Evolutionary conservation across 768 basidiomycete species (phyloP).

Genomic region (Pisolithus albus): DNA sequence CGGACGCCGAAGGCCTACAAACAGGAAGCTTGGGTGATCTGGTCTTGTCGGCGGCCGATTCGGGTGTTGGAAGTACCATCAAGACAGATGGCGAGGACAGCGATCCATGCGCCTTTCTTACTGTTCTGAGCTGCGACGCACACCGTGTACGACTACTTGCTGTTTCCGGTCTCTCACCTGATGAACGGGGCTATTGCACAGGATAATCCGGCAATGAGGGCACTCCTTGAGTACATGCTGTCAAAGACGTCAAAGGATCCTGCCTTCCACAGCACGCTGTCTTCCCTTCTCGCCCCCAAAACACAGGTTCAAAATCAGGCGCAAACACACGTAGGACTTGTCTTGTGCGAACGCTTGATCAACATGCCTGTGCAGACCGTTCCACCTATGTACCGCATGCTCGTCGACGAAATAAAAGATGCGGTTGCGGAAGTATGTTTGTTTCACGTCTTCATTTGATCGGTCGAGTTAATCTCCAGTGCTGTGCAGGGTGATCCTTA

Average conservation of each 20-base stretch:
- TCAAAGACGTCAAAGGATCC: slow-evolving; percentile 46
- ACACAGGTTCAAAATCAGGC: slow-evolving; percentile 4
- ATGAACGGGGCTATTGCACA: slow-evolving; percentile 21
- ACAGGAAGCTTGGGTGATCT: slow-evolving; percentile 74
- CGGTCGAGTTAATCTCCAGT: background rate
- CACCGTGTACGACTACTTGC: slow-evolving; percentile 44
- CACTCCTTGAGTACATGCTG: slow-evolving; percentile 65
- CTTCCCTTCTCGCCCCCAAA: slow-evolving; percentile 42
- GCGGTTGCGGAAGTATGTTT: slow-evolving; percentile 56
- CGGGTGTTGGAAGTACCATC: slow-evolving; percentile 77
- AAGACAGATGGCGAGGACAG: slow-evolving; percentile 61
- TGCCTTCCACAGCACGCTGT: slow-evolving; percentile 47
- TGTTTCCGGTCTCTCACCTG: background rate
- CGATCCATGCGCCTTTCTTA: slow-evolving; percentile 86
- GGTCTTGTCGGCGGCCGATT: slow-evolving; percentile 71
- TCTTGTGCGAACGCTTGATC: slow-evolving; percentile 82
- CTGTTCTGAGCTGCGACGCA: slow-evolving; percentile 70
- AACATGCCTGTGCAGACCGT: slow-evolving; percentile 96
- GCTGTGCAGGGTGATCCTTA: slow-evolving; percentile 53
- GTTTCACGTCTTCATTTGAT: background rate
- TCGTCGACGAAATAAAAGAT: slow-evolving; percentile 73
- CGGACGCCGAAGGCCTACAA: slow-evolving; percentile 69
- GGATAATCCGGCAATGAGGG: slow-evolving; percentile 66
- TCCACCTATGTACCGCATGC: slow-evolving; percentile 88
- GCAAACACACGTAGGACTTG: slow-evolving; percentile 63